Evolutionary conservation across 177 flowering plant species (phyloP).

Genomic region (Vitis hybrid): DNA sequence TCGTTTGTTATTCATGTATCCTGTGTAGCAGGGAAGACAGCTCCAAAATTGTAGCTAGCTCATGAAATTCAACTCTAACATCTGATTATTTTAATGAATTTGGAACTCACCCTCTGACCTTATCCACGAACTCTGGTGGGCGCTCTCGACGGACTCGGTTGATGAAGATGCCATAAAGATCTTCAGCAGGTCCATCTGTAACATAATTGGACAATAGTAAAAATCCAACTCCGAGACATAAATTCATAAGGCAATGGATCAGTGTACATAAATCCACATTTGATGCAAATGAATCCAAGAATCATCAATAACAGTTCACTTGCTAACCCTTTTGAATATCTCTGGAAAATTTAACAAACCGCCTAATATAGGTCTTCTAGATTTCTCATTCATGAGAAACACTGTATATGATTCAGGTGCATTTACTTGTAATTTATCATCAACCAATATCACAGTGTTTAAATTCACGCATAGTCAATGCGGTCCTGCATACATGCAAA

Average conservation of each 20-base stretch:
- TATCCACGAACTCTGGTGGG: conserved; percentile 79
- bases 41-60: neutral
- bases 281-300: neutral
- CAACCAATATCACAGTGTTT: no score
- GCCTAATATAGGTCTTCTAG: no score
- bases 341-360: no score
- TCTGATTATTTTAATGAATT: neutral
- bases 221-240: neutral
- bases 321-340: no score
- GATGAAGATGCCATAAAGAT: conserved; percentile 92
- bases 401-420: no score
- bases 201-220: neutral
- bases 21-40: neutral
- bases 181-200: conserved; percentile 98
- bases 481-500: neutral
- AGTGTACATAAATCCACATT: neutral
- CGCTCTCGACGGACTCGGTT: conserved; percentile 89
- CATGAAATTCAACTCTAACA: neutral
- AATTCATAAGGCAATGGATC: neutral
- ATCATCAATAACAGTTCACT: no score
- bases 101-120: conserved; percentile 77
- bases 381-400: neutral
- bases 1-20: neutral
- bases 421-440: no score
- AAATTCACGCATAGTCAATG: neutral